Percentiles rank a stretch among this genome's conserved stretches.
Conservation (phyloP, 495 filamentous ascomycete species). For the Astrocystis sublimbata region DNA sequence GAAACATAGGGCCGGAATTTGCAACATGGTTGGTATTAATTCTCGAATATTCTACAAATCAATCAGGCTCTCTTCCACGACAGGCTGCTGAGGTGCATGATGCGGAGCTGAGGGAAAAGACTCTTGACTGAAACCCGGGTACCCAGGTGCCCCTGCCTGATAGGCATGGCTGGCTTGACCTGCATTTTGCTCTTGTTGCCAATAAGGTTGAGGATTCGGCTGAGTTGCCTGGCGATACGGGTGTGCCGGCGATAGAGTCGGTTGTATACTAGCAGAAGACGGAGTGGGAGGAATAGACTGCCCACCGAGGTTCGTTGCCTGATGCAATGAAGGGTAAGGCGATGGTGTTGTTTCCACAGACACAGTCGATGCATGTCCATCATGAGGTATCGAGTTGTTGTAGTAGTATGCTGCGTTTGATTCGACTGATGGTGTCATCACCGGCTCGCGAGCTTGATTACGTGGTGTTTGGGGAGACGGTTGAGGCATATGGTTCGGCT, state of each 20-base stretch:
- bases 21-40: neutral
- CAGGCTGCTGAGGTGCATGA: constrained; percentile 61
- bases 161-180: constrained; percentile 46
- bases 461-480: constrained; percentile 35
- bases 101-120: constrained; percentile 64
- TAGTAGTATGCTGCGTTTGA: constrained; percentile 54
- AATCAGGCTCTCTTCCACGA: constrained; percentile 88
- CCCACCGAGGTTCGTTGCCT: constrained; percentile 43
- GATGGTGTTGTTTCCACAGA: constrained; percentile 40
- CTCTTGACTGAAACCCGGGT: constrained; percentile 62
- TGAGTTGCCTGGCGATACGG: constrained; percentile 35
- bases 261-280: constrained; percentile 39
- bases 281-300: constrained; percentile 47
- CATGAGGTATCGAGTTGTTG: constrained; percentile 36
- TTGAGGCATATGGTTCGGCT: constrained; percentile 32
- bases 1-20: too few relatives aligned
- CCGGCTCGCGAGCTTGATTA: constrained; percentile 32
- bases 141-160: constrained; percentile 44
- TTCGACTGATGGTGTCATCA: constrained; percentile 42
- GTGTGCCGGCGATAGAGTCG: constrained; percentile 37
- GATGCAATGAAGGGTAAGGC: constrained; percentile 48
- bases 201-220: constrained; percentile 45
- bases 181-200: constrained; percentile 27
- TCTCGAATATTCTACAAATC: constrained; percentile 57
- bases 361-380: constrained; percentile 35